These are phyloP conservation scores for Jaenimonas drosophilae DNA, from an alignment of 208 protist genomes.

Conservation along the genomic window DNA sequence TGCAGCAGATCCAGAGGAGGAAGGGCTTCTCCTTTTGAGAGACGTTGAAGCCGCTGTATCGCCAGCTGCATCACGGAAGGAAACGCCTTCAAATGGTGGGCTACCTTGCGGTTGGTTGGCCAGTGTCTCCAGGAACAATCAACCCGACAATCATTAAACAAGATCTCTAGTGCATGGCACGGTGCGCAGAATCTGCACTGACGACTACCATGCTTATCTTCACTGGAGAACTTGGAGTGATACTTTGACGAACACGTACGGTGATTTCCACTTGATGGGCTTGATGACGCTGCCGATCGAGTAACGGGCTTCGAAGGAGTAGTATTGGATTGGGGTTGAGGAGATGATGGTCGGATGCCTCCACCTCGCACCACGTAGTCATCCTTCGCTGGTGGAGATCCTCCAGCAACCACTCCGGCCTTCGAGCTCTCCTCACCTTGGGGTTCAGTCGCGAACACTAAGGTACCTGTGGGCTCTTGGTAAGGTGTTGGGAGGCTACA, in stretches of 20 bases:
- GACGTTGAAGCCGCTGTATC: slow-evolving; percentile 14
- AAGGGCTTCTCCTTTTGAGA: slow-evolving; percentile 20
- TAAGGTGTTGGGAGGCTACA: too few species aligned
- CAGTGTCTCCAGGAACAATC: slow-evolving; percentile 54
- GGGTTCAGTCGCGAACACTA: too few species aligned
- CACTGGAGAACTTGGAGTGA: slow-evolving; percentile 32
- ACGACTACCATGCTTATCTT: slow-evolving; percentile 25
- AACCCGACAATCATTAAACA: slow-evolving; percentile 39
- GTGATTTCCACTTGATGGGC: too few species aligned
- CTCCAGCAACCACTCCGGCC: not conserved
- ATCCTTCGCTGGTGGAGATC: too few species aligned
- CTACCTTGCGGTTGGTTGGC: slow-evolving; percentile 43
- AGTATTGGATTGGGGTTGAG: too few species aligned
- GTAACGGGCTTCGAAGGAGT: too few species aligned
- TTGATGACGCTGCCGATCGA: too few species aligned
- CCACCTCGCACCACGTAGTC: too few species aligned
- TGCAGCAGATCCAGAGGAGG: slow-evolving; percentile 17
- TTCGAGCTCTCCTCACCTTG: not conserved
- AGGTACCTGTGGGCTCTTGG: too few species aligned
- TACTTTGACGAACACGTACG: slow-evolving; percentile 36
- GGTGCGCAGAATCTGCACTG: slow-evolving; percentile 49
- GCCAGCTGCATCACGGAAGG: slow-evolving; percentile 27
- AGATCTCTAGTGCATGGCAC: slow-evolving; percentile 63
- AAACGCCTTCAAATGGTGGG: slow-evolving; percentile 26
- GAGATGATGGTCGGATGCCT: too few species aligned